Evolutionary conservation across 2,329 filamentous ascomycete species (phyloP), one percentile per base, ranked within the genome.

Genomic region (Mycosphaerella sp.): DNA sequence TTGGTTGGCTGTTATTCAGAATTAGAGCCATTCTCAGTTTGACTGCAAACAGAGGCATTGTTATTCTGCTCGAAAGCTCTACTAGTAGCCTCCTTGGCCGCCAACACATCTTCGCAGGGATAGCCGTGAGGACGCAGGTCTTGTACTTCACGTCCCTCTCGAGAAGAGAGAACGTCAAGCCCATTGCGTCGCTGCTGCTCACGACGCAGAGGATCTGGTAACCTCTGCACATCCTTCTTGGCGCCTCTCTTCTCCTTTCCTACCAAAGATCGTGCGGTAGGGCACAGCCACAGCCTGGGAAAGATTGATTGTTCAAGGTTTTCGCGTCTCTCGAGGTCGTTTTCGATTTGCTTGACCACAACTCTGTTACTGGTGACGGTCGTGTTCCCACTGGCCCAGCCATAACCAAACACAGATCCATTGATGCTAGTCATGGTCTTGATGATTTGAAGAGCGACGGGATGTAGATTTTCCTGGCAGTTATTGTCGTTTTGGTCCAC

Each of bases 311-410:
- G 74, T 30, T 71, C 67, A 30, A 80, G 74, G 17, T 70, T 64
- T 43, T 73, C 68, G 53, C 77, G 70, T 53, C 74, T 71, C 54
- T 84, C 80, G 42, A 86, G 71, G 2, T 75, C 70, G 18, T 64
- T 66, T 57, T 86, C 80, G 40, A 90, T 79, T 57, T 83, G 78
- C 57, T 80, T 85, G 17, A 80, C 78, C 40, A 85, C 81, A 1
- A 79, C 79, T 17, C 79, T 76, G 63, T 90, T 89, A 55, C 82
- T 84, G 2, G 85, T 87, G 45, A 90, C 69, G 0, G 85, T 89
- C 1, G 83, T 86, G 21, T 78, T 64, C 0, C 76, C 72, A 7
- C 72, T 69, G 8, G 75, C 74, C 86, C 86, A 90, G 13, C 86
- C 86, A 62, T 82, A 82, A 46, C 86, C 71, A 62, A 89, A 87